phyloP scores from a whole-genome alignment of 202 grass and related monocot species.

The Schoenoplectus tabernaemontani region DNA sequence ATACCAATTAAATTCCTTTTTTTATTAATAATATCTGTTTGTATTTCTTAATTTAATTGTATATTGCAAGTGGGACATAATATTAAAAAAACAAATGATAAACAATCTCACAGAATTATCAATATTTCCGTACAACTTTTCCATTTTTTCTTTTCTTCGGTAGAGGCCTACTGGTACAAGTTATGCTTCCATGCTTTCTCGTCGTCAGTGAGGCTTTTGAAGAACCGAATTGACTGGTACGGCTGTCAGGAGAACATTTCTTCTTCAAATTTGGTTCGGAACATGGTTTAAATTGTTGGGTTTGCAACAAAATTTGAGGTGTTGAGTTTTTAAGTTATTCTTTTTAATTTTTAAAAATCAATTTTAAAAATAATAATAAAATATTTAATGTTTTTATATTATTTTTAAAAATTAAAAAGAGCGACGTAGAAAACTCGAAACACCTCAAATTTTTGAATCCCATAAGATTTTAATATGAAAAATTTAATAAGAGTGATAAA shows the following conservation, averaged over 20 bases:
- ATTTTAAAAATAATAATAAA: too few species aligned
- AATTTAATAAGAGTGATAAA: too few species aligned
- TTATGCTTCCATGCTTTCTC: neutral
- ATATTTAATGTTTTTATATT: too few species aligned
- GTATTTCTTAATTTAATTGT: neutral
- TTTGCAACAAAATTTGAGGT: too few species aligned
- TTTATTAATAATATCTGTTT: neutral
- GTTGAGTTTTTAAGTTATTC: too few species aligned
- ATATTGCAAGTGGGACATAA: neutral
- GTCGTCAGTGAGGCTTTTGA: neutral
- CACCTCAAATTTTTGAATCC: too few species aligned
- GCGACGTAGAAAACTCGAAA: too few species aligned
- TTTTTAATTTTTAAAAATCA: too few species aligned
- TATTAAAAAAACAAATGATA: neutral
- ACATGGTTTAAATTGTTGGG: neutral
- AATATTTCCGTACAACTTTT: conserved; percentile 18
- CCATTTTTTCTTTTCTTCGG: neutral
- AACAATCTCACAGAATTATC: neutral
- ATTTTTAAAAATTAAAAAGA: too few species aligned
- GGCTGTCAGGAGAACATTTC: neutral
- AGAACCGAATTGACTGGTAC: neutral
- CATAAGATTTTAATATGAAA: too few species aligned
- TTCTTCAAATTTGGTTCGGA: conserved; percentile 8
- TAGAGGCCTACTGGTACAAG: neutral
- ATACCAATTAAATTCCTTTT: neutral